phyloP scores from a whole-genome alignment of 192 early-diverging fungal species.

The Backusella mclennaniae region DNA sequence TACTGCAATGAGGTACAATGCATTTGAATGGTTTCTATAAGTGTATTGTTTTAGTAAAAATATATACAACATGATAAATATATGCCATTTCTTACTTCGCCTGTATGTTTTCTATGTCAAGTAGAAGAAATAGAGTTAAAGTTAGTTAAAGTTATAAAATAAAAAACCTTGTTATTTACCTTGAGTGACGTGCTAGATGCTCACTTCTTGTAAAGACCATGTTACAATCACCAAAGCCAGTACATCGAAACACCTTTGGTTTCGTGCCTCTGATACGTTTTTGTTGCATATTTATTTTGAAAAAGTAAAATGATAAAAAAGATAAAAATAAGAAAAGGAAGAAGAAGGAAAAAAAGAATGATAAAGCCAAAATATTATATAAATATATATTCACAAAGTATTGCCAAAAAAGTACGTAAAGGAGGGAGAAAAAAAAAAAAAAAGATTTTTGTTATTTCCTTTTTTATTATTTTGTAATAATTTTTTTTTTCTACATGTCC shows the following conservation, averaged over 20 bases:
- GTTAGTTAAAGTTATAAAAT: not conserved
- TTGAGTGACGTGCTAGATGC: conserved; percentile 27
- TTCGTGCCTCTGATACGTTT: not conserved
- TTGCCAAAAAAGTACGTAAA: not conserved
- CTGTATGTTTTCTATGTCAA: conserved; percentile 37
- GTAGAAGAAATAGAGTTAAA: not conserved
- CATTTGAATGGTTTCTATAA: conserved; percentile 71
- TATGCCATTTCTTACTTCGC: conserved; percentile 27
- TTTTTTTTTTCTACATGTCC: conserved; percentile 50
- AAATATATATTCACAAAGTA: conserved; percentile 7
- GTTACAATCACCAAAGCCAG: conserved; percentile 51
- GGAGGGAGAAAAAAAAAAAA: not conserved
- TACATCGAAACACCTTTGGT: conserved; percentile 46
- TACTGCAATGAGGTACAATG: conserved; percentile 60
- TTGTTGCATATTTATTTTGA: not conserved
- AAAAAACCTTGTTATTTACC: not conserved
- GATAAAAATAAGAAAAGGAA: not conserved
- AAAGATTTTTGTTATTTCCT: not conserved
- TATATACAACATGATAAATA: not conserved
- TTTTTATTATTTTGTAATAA: not conserved
- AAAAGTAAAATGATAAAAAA: not conserved
- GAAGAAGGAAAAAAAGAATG: not conserved
- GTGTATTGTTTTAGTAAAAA: not conserved
- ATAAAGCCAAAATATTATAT: not conserved
- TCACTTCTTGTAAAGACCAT: conserved; percentile 58